Base-by-base conservation (phyloP, 2,329 filamentous ascomycete genomes). In the Myriosclerotinia curreyana region DNA sequence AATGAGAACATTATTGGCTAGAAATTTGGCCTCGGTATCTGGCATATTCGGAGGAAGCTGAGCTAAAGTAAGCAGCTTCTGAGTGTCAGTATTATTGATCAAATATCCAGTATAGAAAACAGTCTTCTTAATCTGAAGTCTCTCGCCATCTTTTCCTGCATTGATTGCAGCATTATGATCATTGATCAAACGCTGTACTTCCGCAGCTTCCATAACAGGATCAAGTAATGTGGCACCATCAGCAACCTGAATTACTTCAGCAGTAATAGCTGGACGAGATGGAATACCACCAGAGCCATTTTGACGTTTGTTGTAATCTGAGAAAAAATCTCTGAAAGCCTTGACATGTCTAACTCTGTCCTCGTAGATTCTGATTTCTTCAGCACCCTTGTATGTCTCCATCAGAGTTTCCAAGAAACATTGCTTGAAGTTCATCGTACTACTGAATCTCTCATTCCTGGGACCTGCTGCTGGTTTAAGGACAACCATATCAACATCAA, bases 61-160 rank as follows among this genome's bases (percentile, higher is more conserved):
- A 38, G 87, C 86, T n/a, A 96, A 81, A 7, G 83, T 82, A 64
- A 90, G 83, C 46, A 98, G 80, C 63, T 84, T 86, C 72, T 90
- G 84, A 2, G 88, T 88, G 75, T 95, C 91, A 34, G 84, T 80
- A 55, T 86, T 81, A 49, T 82, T 82, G 69, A 99, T 88, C 76
- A 96, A 85, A 77, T 99, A 98, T 58, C 91, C 92, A 1, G 95
- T 97, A 77, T 94, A 97, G 76, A 92, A 92, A 58, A 96, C 88
- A 1, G 87, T 91, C 74, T 93, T 93, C 76, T 91, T 92, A 74
- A 99, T 91, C 70, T 85, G 82, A 66, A 95, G 81, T 53, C 78
- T 76, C 42, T 79, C 77, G 22, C 75, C 70, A 63, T 74, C 72
- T 50, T 71, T 75, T 31, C 79, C 77, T 51, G 75, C 75, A 50